Evolutionary conservation across 805 yeast species (phyloP).

Genomic region (Teunomyces gatunensis): DNA sequence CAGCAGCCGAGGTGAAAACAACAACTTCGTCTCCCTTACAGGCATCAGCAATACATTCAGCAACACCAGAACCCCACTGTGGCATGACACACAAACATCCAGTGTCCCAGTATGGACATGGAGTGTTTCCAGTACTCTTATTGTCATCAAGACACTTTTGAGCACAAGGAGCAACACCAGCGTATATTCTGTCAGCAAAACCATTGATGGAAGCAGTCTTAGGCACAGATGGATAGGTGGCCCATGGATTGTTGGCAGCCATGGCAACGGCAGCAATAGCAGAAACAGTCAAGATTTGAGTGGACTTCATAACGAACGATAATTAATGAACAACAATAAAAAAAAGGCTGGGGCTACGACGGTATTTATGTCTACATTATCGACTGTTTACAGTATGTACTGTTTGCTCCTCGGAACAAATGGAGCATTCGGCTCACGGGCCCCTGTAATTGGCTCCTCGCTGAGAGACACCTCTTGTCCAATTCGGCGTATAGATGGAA

Average conservation of each 20-base stretch:
- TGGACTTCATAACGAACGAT: not conserved
- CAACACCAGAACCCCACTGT: constrained; percentile 44
- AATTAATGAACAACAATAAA: not conserved
- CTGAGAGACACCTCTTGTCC: not conserved
- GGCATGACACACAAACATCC: constrained; percentile 52
- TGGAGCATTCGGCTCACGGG: not conserved
- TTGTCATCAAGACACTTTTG: constrained; percentile 32
- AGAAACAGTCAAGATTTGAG: constrained; percentile 5
- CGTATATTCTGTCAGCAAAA: constrained; percentile 45
- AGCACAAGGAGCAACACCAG: constrained; percentile 42
- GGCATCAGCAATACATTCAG: constrained; percentile 37
- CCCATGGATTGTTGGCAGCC: constrained; percentile 32
- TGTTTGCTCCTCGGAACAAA: not conserved
- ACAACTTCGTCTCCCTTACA: constrained; percentile 38
- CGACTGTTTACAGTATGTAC: not conserved
- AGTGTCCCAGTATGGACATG: constrained; percentile 54
- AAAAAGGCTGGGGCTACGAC: not conserved
- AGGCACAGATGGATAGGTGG: constrained; percentile 46
- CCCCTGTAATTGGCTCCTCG: not conserved
- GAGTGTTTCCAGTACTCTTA: constrained; percentile 36
- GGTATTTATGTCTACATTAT: not conserved
- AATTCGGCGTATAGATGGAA: not conserved
- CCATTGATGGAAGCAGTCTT: constrained; percentile 48
- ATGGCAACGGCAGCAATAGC: constrained; percentile 11
- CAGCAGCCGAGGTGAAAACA: constrained; percentile 41